A percentile compares a stretch with the other conserved stretches of the same genome.
Evolutionary conservation across 2,329 filamentous ascomycete genomes (phyloP).

Genomic region (Venturia aucupariae): DNA sequence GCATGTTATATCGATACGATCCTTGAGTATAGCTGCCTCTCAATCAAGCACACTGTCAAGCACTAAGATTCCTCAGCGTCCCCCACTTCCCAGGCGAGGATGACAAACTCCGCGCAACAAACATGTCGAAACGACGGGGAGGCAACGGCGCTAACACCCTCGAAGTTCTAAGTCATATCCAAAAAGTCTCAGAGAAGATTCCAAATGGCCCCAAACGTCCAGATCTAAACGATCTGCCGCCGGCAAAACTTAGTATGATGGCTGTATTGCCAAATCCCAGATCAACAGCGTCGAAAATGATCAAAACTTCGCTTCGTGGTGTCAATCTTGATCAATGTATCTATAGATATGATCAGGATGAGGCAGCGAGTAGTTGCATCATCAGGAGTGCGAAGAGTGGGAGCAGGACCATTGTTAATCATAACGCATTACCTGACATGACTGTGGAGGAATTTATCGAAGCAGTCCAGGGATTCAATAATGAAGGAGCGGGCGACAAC

Average conservation of each 20-base stretch:
- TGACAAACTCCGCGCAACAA: conserved; percentile 59
- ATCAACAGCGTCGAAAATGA: conserved; percentile 43
- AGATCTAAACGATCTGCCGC: conserved; percentile 5
- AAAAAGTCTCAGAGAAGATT: neutral
- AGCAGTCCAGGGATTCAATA: conserved; percentile 32
- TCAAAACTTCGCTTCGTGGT: conserved; percentile 44
- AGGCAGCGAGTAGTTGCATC: conserved; percentile 61
- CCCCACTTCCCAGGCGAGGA: conserved; percentile 61
- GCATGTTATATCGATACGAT: conserved; percentile 66
- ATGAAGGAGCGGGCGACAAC: neutral
- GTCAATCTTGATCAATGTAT: conserved; percentile 50
- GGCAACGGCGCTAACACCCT: conserved; percentile 66
- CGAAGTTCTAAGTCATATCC: conserved; percentile 58
- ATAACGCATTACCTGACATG: conserved; percentile 61
- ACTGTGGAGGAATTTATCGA: conserved; percentile 48
- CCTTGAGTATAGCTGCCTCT: conserved; percentile 40
- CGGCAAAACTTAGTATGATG: conserved; percentile 29
- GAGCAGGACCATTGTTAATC: conserved; percentile 62
- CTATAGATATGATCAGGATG: conserved; percentile 44
- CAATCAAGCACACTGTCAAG: conserved; percentile 13
- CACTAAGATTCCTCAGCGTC: conserved; percentile 39
- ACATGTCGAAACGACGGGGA: conserved; percentile 51
- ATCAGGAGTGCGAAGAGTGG: conserved; percentile 50
- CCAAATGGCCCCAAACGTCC: neutral
- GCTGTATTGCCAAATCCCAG: conserved; percentile 44